Base-by-base conservation (phyloP, 2,329 filamentous ascomycete genomes). In the Aureobasidium zeae region DNA sequence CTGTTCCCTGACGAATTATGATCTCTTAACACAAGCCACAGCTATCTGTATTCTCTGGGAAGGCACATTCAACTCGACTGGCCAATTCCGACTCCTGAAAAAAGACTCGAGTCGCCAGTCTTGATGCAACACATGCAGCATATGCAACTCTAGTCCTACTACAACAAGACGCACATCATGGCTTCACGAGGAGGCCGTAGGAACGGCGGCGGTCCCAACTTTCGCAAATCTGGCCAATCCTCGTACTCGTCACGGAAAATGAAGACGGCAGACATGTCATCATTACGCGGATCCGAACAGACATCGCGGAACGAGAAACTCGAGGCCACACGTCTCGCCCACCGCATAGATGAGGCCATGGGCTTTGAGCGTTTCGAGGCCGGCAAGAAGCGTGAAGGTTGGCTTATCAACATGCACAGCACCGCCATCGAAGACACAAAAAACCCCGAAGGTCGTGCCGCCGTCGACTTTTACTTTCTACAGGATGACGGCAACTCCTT, bases 401-500 rank as follows among this genome's bases (percentile, higher is more conserved):
- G 91, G 91, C 76, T 98, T 3, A 86, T 89, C 54, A 98, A 96
- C 59, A 85, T 96, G 68, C 86, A 94, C 60, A 80, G 87, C 28
- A 96, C 91, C 0, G 78, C 79, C 10, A 73, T 98, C 33, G 70
- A 94, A 62, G 89, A 96, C 59, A 76, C 88, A 12, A 84, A 86
- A 53, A 74, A 84, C 33, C 81, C 83, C 1, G 85, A 86, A 48
- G 91, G 91, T 26, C 79, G 86, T 51, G 83, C 91, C 1, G 91
- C 86, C 7, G 78, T 98, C 45, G 91, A 98, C 66, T 95, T 87
- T 65, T 98, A 95, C 69, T 98, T 98, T 65, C 82, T 98, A 48
- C 85, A 88, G 55, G 85, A 89, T 47, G 84, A 94, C 45, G 79
- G 86, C 11, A 77, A 81, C 36, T 89, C 83, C 4, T 98, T 98